Evolutionary conservation across 352 stramenopile species (phyloP).

Genomic region (Phytopythium kandeliae): DNA sequence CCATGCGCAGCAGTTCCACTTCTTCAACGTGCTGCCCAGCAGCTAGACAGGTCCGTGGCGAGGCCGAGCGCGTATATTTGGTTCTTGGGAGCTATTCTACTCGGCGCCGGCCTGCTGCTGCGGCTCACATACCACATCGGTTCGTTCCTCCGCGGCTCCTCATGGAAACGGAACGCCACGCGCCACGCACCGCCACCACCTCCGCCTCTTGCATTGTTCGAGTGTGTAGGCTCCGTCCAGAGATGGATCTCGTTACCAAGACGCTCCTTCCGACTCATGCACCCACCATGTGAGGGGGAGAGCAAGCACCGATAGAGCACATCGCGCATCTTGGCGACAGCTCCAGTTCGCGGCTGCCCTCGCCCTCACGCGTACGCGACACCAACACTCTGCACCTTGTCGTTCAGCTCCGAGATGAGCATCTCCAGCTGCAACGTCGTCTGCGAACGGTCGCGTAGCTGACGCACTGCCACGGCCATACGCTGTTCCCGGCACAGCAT

Average conservation of each 20-base stretch:
- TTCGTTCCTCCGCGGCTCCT: too few relatives aligned
- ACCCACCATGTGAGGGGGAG: background rate
- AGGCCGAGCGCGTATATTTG: background rate
- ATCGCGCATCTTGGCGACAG: background rate
- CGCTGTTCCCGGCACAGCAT: conserved; percentile 13
- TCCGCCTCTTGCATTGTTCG: conserved; percentile 4
- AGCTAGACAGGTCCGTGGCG: conserved; percentile 20
- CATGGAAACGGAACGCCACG: background rate
- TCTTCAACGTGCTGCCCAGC: conserved; percentile 75
- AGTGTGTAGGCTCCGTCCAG: background rate
- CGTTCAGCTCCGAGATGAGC: conserved; percentile 56
- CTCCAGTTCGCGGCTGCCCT: background rate
- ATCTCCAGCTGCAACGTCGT: conserved; percentile 49
- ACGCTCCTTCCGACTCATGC: conserved; percentile 1
- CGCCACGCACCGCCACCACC: conserved; percentile 1
- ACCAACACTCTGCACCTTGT: conserved; percentile 64
- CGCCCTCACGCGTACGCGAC: conserved; percentile 37
- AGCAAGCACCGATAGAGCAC: background rate
- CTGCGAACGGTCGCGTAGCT: conserved; percentile 58
- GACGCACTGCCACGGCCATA: conserved; percentile 42
- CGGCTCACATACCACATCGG: too few relatives aligned
- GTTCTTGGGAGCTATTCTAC: too few relatives aligned
- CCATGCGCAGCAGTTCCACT: conserved; percentile 52
- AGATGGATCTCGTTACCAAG: conserved; percentile 3
- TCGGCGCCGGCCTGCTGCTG: background rate